Conservation (phyloP, 2,329 filamentous ascomycete genomes). For the Paramyrothecium sp. region DNA sequence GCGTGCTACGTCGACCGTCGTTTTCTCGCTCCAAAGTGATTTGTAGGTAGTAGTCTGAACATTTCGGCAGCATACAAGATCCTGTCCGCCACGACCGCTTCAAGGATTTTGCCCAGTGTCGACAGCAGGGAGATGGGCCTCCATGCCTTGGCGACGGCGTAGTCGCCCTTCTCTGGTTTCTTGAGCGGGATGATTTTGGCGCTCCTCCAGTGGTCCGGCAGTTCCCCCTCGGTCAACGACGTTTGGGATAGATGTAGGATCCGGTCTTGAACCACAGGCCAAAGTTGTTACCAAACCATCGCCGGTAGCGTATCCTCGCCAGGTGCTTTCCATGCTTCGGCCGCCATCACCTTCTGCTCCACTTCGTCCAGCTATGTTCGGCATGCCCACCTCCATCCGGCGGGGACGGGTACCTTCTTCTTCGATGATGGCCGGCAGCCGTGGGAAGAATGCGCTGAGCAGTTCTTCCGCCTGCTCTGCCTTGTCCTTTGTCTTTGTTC, state of each 20-base stretch:
- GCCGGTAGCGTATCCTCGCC: conserved; percentile 15
- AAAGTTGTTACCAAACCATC: conserved; percentile 15
- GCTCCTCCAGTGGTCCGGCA: conserved; percentile 18
- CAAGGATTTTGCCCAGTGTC: conserved; percentile 19
- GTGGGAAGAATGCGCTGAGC: conserved; percentile 20
- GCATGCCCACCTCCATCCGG: conserved; percentile 9
- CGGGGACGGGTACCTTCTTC: conserved; percentile 14
- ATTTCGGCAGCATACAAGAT: conserved; percentile 3
- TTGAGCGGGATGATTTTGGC: conserved; percentile 26
- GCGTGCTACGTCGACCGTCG: conserved; percentile 11
- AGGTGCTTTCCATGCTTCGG: conserved; percentile 18
- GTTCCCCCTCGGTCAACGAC: conserved; percentile 13
- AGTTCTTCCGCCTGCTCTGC: no score
- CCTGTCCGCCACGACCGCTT: conserved; percentile 8
- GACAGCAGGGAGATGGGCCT: conserved; percentile 21
- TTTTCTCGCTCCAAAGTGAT: conserved; percentile 2
- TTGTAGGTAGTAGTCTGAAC: conserved; percentile 3
- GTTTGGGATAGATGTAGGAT: conserved; percentile 12
- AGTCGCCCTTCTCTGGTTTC: conserved; percentile 22
- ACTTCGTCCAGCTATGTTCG: conserved; percentile 18
- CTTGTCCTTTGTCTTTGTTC: conserved; percentile 6
- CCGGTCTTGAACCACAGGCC: conserved; percentile 8
- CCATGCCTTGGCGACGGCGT: conserved; percentile 19
- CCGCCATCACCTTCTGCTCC: conserved; percentile 13
- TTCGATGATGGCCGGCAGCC: conserved; percentile 12